Conservation (phyloP, 2,329 filamentous ascomycete genomes). For the Fusarium coicis region DNA sequence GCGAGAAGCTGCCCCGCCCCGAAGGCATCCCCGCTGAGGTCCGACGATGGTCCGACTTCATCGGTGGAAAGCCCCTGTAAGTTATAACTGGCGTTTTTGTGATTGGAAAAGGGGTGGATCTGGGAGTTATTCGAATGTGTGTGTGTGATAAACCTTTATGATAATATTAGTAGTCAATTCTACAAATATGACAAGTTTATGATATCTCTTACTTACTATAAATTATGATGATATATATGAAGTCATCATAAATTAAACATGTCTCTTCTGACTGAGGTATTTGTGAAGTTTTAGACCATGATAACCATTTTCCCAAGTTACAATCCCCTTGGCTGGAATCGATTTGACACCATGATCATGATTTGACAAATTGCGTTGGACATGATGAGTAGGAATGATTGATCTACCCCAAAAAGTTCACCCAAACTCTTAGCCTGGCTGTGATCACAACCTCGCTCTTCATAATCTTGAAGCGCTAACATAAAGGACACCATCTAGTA, state of each 20-base stretch:
- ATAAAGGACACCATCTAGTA: background rate
- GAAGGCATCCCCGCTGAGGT: slow-evolving; percentile 94
- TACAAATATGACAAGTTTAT: slow-evolving; percentile 1
- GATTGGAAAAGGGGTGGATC: slow-evolving; percentile 28
- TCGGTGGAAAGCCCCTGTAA: slow-evolving; percentile 85
- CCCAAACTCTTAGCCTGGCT: no score
- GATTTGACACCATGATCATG: background rate
- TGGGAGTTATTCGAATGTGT: slow-evolving; percentile 21
- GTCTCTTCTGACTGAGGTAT: no score
- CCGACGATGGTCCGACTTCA: slow-evolving; percentile 93
- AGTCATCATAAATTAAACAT: no score
- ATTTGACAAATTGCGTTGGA: background rate
- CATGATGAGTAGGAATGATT: background rate
- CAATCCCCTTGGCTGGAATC: background rate
- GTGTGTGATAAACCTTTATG: slow-evolving; percentile 23
- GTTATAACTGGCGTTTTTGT: slow-evolving; percentile 44
- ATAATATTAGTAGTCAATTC: background rate
- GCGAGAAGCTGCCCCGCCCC: slow-evolving; percentile 87
- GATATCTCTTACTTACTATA: background rate
- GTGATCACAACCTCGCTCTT: background rate
- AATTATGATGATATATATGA: no score
- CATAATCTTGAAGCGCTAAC: background rate
- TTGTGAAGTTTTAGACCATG: no score
- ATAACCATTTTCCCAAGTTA: no score
- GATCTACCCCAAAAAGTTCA: background rate